phyloP scores from a whole-genome alignment of 2,329 filamentous ascomycete genomes.

The Xylaria arbuscula region DNA sequence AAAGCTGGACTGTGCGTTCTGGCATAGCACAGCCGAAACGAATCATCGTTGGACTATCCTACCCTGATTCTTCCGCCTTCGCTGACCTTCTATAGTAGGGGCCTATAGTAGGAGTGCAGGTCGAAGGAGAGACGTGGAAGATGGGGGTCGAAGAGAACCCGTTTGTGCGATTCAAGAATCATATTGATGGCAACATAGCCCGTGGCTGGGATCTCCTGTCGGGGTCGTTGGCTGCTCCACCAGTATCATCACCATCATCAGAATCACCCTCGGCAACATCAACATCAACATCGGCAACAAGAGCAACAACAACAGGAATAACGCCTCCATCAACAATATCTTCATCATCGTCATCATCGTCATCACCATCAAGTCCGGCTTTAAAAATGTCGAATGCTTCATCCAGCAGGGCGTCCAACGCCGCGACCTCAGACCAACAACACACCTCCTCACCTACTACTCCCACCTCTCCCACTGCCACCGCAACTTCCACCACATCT shows the following conservation, averaged over 20 bases:
- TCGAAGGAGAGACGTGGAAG: background rate
- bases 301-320: background rate
- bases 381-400: conserved; percentile 8
- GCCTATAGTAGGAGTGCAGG: background rate
- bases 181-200: conserved; percentile 54
- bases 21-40: no score
- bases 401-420: background rate
- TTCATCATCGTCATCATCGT: background rate
- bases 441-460: background rate
- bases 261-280: background rate
- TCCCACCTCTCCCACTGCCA: conserved; percentile 7
- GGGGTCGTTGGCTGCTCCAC: conserved; percentile 13
- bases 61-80: background rate
- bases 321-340: background rate
- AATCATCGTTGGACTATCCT: background rate
- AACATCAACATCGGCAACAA: background rate
- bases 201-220: conserved; percentile 46
- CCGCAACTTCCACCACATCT: background rate
- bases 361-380: background rate
- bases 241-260: conserved; percentile 6
- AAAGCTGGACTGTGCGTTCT: background rate
- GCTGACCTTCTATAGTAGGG: background rate
- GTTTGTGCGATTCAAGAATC: conserved; percentile 57
- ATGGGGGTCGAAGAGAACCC: conserved; percentile 46
- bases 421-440: conserved; percentile 13